Evolutionary conservation across 169 alveolate species (phyloP).

Genomic region (Plasmodium billcollinsi): DNA sequence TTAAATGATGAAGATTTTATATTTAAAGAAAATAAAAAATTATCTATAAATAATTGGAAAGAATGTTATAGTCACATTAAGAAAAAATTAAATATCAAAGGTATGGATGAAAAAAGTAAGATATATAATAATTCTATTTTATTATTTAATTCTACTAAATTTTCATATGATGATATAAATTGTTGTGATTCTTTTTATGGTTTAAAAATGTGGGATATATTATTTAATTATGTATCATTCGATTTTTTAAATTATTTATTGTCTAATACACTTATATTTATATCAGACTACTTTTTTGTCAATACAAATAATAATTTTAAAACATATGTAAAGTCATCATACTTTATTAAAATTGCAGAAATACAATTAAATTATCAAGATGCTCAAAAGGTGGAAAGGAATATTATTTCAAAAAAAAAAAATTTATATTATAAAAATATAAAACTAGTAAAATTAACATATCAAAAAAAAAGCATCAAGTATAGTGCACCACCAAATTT

Average conservation of each 20-base stretch:
- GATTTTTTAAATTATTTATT: slow-evolving; percentile 66
- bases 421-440: slow-evolving; percentile 26
- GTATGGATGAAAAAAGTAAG: slow-evolving; percentile 53
- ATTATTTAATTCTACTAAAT: slow-evolving; percentile 64
- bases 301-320: not conserved
- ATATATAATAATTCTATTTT: slow-evolving; percentile 53
- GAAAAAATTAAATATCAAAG: slow-evolving; percentile 63
- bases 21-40: slow-evolving; percentile 47
- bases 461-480: not conserved
- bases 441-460: slow-evolving; percentile 26
- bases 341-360: slow-evolving; percentile 19
- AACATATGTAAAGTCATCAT: slow-evolving; percentile 25
- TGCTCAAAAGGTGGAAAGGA: slow-evolving; percentile 14
- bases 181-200: slow-evolving; percentile 74
- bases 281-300: slow-evolving; percentile 57
- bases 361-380: slow-evolving; percentile 41
- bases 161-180: slow-evolving; percentile 67
- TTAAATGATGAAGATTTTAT: slow-evolving; percentile 24
- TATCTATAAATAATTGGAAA: slow-evolving; percentile 41
- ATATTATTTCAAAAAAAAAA: slow-evolving; percentile 31
- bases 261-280: slow-evolving; percentile 70
- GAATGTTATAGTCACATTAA: slow-evolving; percentile 53
- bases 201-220: slow-evolving; percentile 69
- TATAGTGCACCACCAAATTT: not conserved
- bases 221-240: slow-evolving; percentile 63